phyloP scores from a whole-genome alignment of 345 rosid species.

The Corchorus capsularis region DNA sequence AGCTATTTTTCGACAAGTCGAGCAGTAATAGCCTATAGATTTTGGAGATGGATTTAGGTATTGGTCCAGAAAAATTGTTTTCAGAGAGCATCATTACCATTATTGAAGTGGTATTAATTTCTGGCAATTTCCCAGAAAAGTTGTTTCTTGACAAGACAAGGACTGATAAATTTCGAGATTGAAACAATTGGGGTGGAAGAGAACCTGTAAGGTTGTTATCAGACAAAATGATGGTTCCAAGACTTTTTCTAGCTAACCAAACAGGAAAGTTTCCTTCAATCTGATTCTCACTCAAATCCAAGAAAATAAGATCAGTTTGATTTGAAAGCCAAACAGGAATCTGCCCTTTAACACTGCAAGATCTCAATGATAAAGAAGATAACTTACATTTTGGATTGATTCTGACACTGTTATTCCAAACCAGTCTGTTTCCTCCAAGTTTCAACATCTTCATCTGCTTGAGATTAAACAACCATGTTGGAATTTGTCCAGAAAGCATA shows the following conservation, averaged over 20 bases:
- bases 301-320: constrained; percentile 23
- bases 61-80: constrained; percentile 38
- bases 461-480: constrained; percentile 28
- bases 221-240: constrained; percentile 17
- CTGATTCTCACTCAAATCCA: constrained; percentile 33
- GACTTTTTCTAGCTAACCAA: constrained; percentile 24
- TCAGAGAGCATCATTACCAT: constrained; percentile 25
- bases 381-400: constrained; percentile 17
- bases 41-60: constrained; percentile 34
- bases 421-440: constrained; percentile 21
- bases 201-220: constrained; percentile 31
- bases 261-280: constrained; percentile 24
- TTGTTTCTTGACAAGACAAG: not conserved
- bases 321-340: constrained; percentile 25
- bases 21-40: constrained; percentile 15
- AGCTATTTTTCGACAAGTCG: constrained; percentile 35
- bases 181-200: constrained; percentile 31
- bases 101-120: constrained; percentile 3
- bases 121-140: constrained; percentile 26
- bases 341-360: constrained; percentile 10
- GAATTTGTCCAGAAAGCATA: constrained; percentile 28
- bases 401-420: constrained; percentile 12
- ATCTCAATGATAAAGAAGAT: constrained; percentile 14
- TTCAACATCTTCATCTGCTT: constrained; percentile 15
- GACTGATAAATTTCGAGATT: constrained; percentile 17